phyloP scores from a whole-genome alignment of 257 asterid genomes.

The Catharanthus roseus region DNA sequence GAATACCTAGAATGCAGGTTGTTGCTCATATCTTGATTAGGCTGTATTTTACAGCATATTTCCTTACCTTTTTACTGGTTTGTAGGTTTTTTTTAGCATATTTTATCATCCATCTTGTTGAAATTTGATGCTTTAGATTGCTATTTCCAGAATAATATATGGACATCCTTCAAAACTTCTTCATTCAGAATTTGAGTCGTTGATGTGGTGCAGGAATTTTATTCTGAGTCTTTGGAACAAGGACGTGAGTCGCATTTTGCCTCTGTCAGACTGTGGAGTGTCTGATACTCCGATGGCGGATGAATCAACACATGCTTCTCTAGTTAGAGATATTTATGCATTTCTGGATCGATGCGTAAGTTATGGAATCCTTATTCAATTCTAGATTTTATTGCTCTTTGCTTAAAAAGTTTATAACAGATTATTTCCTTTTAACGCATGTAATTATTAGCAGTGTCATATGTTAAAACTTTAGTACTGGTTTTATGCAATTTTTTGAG shows the following conservation, averaged over 20 bases:
- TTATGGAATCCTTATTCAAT: slow-evolving; percentile 18
- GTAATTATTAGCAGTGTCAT: slow-evolving; percentile 8
- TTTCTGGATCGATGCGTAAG: slow-evolving; percentile 96
- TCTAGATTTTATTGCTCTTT: slow-evolving; percentile 4
- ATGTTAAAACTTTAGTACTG: not conserved
- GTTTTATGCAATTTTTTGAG: slow-evolving; percentile 7
- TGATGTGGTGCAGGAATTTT: slow-evolving; percentile 59
- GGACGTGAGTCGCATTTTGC: slow-evolving; percentile 81
- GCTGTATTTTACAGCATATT: slow-evolving; percentile 11
- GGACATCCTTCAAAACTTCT: not conserved
- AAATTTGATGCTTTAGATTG: not conserved
- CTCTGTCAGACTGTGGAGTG: slow-evolving; percentile 69
- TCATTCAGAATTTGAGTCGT: slow-evolving; percentile 21
- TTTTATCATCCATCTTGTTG: not conserved
- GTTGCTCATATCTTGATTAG: slow-evolving; percentile 23
- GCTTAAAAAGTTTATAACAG: slow-evolving; percentile 13
- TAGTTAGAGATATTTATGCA: slow-evolving; percentile 59
- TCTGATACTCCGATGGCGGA: slow-evolving; percentile 45
- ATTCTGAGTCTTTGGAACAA: slow-evolving; percentile 90
- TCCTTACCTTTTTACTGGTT: slow-evolving; percentile 3
- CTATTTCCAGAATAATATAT: not conserved
- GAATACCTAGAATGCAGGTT: slow-evolving; percentile 96
- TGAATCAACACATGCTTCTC: slow-evolving; percentile 59
- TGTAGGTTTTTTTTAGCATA: not conserved
- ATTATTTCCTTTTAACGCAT: slow-evolving; percentile 11